These are phyloP conservation scores for Rhinocladiella mackenziei DNA, from an alignment of 2,329 filamentous ascomycete genomes.

Conservation along the genomic window DNA sequence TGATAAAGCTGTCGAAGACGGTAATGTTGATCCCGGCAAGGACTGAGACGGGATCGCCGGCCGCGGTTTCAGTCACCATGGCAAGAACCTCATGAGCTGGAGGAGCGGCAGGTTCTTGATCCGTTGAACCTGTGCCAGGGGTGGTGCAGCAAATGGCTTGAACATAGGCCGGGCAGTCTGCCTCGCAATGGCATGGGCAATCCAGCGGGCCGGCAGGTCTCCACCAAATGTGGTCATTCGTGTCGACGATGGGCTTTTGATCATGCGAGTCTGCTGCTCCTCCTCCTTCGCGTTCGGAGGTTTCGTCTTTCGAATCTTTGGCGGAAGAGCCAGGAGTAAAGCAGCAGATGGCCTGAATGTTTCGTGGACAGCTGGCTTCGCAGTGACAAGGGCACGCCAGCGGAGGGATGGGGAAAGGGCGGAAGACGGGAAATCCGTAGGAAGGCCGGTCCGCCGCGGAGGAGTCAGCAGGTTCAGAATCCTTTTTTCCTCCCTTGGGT, in stretches of 20 bases:
- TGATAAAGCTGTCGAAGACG: slow-evolving; percentile 19
- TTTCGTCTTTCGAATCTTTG: too few species aligned
- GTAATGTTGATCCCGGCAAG: slow-evolving; percentile 16
- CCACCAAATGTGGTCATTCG: not conserved
- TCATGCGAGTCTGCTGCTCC: too few species aligned
- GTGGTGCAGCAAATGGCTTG: slow-evolving; percentile 20
- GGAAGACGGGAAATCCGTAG: too few species aligned
- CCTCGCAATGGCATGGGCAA: slow-evolving; percentile 13
- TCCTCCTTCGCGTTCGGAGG: too few species aligned
- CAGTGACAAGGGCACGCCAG: slow-evolving; percentile 19
- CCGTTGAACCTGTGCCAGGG: slow-evolving; percentile 4
- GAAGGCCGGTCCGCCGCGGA: not conserved
- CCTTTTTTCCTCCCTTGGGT: not conserved
- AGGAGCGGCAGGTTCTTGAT: not conserved
- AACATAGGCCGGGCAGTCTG: slow-evolving; percentile 15
- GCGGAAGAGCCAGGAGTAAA: not conserved
- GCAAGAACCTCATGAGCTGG: slow-evolving; percentile 7
- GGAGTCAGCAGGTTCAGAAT: not conserved
- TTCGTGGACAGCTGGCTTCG: not conserved
- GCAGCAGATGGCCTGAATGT: slow-evolving; percentile 5
- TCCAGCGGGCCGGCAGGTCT: not conserved
- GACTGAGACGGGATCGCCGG: slow-evolving; percentile 12
- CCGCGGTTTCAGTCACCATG: slow-evolving; percentile 7
- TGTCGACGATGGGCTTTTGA: not conserved
- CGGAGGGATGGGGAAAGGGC: slow-evolving; percentile 4